Percentiles rank a stretch among this genome's conserved stretches.
Evolutionary conservation across 176 grass and related monocot species (phyloP).

Genomic region (Oryza longistaminata): DNA sequence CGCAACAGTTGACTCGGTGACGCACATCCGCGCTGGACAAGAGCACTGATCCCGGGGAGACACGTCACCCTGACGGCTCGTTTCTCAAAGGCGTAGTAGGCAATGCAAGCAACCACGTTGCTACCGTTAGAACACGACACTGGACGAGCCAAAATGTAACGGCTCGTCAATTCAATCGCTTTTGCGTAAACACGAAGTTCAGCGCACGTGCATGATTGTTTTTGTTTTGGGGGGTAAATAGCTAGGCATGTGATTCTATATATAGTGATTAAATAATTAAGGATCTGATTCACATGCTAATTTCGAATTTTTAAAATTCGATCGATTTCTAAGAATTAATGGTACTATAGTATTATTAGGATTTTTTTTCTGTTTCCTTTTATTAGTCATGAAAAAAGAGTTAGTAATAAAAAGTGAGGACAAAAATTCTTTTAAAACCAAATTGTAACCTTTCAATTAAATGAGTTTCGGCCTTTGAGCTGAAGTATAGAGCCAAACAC

Average conservation of each 20-base stretch:
- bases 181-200: background rate
- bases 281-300: too few species aligned
- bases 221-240: background rate
- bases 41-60: background rate
- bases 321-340: too few species aligned
- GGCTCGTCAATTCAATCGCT: background rate
- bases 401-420: too few species aligned
- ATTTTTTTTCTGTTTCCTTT: too few species aligned
- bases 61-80: background rate
- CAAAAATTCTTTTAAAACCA: too few species aligned
- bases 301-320: too few species aligned
- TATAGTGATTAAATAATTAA: too few species aligned
- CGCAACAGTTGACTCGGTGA: background rate
- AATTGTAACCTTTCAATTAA: too few species aligned
- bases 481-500: too few species aligned
- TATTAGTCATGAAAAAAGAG: too few species aligned
- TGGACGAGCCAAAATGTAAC: background rate
- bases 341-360: too few species aligned
- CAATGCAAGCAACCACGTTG: background rate
- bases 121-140: background rate
- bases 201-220: background rate
- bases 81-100: background rate
- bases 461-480: too few species aligned
- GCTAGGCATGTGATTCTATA: background rate
- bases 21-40: background rate